A percentile compares a stretch with the other conserved stretches of the same genome.
Evolutionary conservation across 192 early-diverging fungal species (phyloP).

Genomic region (Podila horticola): DNA sequence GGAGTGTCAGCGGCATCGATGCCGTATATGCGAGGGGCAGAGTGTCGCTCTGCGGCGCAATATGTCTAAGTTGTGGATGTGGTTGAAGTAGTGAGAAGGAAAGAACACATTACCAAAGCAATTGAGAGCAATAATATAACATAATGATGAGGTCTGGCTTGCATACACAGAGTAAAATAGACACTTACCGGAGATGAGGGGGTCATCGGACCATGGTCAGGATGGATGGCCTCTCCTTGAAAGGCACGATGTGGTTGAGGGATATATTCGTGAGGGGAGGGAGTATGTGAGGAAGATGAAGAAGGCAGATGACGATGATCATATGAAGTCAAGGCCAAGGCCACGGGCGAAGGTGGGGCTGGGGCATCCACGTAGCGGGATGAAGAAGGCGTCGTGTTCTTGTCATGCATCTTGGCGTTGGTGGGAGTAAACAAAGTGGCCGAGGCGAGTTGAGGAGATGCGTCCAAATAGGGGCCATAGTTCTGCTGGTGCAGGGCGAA

Average conservation of each 20-base stretch:
- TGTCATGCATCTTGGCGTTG: neutral
- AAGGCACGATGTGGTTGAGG: neutral
- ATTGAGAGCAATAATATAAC: no score
- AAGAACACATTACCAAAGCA: no score
- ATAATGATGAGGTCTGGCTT: no score
- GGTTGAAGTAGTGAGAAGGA: no score
- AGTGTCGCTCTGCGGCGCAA: neutral
- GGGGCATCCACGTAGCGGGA: neutral
- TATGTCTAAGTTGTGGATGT: neutral
- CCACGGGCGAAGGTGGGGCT: neutral
- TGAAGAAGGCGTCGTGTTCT: neutral
- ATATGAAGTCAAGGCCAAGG: neutral
- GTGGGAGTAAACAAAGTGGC: slow-evolving; percentile 19
- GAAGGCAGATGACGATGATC: no score
- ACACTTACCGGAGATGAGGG: neutral
- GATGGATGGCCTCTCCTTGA: neutral
- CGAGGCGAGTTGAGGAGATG: slow-evolving; percentile 18
- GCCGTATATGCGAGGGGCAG: neutral
- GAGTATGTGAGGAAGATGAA: neutral
- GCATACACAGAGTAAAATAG: no score
- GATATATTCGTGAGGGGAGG: neutral
- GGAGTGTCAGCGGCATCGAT: neutral
- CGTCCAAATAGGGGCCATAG: slow-evolving; percentile 45
- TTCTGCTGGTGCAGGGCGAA: slow-evolving; percentile 48
- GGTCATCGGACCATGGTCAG: neutral